These are phyloP conservation scores for Aurantiochytrium sp. DNA, from an alignment of 108 stramenopile species.

Conservation along the genomic window DNA sequence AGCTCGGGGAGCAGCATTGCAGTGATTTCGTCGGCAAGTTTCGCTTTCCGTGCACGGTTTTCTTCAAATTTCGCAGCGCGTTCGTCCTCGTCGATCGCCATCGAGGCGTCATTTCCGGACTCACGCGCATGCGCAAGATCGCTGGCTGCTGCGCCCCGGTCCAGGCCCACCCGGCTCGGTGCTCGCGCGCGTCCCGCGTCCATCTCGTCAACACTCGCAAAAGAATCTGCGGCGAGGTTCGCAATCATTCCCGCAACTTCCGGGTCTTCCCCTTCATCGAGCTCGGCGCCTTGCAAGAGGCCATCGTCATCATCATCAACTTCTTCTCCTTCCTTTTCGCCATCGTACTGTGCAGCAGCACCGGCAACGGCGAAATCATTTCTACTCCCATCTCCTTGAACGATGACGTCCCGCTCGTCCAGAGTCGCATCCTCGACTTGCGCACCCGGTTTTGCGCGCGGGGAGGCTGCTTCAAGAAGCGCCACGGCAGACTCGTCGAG, in stretches of 20 bases:
- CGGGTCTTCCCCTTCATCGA: background rate
- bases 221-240: background rate
- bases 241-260: background rate
- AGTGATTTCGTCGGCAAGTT: background rate
- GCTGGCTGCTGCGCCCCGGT: background rate
- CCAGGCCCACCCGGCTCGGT: background rate
- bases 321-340: background rate
- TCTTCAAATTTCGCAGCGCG: background rate
- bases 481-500: background rate
- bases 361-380: too few species aligned
- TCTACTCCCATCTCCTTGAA: too few species aligned
- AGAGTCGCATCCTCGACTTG: too few species aligned
- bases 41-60: background rate
- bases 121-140: too few species aligned
- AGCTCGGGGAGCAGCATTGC: constrained; percentile 13
- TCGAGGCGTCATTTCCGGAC: too few species aligned
- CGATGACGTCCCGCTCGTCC: too few species aligned
- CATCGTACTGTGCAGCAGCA: too few species aligned
- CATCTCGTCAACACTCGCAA: background rate
- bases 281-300: too few species aligned
- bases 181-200: background rate
- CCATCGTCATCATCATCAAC: background rate
- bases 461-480: background rate
- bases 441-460: too few species aligned
- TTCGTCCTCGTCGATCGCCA: background rate